Evolutionary conservation across 2,329 filamentous ascomycete species (phyloP).

Genomic region (Thielaviopsis ethacetica): DNA sequence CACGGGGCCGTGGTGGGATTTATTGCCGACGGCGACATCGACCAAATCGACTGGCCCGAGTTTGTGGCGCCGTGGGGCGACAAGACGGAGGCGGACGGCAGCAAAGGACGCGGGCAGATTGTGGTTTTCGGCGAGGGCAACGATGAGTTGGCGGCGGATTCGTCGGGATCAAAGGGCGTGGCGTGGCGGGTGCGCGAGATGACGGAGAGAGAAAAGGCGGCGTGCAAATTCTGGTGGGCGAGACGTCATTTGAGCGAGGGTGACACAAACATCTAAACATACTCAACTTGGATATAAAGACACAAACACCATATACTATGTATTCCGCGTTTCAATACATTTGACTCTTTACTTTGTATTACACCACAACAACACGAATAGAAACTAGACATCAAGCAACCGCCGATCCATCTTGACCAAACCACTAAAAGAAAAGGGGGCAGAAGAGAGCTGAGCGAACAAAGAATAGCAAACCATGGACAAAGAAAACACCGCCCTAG

Average conservation of each 20-base stretch:
- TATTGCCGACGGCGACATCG: constrained; percentile 13
- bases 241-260: constrained; percentile 32
- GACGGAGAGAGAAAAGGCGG: constrained; percentile 28
- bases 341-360: not conserved
- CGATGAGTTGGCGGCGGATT: constrained; percentile 28
- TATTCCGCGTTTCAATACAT: too few relatives aligned
- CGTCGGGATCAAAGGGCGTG: constrained; percentile 23
- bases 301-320: too few relatives aligned
- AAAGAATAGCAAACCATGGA: not conserved
- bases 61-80: constrained; percentile 25
- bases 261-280: too few relatives aligned
- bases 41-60: constrained; percentile 22
- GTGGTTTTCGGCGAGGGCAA: constrained; percentile 45
- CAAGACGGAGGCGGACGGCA: constrained; percentile 6
- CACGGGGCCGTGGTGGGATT: constrained; percentile 25
- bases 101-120: constrained; percentile 20
- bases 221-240: constrained; percentile 46
- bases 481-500: not conserved
- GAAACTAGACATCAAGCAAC: not conserved
- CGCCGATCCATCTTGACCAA: not conserved
- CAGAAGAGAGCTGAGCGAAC: not conserved
- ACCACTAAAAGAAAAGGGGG: not conserved
- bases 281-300: too few relatives aligned
- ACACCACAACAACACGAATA: not conserved
- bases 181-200: constrained; percentile 26